Conservation (phyloP, 208 protist genomes). For the Leishmania guyanensis region DNA sequence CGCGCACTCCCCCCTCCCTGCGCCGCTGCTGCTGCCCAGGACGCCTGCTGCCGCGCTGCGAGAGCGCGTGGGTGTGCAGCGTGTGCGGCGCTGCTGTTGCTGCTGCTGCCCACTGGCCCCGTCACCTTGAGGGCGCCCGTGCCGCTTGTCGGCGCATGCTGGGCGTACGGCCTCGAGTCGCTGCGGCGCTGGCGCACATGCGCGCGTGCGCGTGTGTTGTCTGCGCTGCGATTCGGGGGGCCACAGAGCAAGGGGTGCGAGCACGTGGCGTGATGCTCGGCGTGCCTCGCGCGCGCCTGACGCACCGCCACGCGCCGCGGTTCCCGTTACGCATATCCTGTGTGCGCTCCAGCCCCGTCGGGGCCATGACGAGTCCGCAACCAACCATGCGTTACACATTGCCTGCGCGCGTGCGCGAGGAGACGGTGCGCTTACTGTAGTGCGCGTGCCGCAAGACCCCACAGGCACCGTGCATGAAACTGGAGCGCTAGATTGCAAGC, state of each 20-base stretch:
- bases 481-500: slow-evolving; percentile 16
- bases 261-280: slow-evolving; percentile 22
- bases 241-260: slow-evolving; percentile 28
- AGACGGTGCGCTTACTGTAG: slow-evolving; percentile 17
- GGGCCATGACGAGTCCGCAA: slow-evolving; percentile 33
- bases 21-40: no score
- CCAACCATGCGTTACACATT: slow-evolving; percentile 28
- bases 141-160: no score
- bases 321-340: slow-evolving; percentile 34
- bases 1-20: no score
- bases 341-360: slow-evolving; percentile 33
- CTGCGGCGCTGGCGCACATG: no score
- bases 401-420: neutral
- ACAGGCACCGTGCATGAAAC: slow-evolving; percentile 28
- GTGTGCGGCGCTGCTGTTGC: no score
- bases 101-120: no score
- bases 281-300: slow-evolving; percentile 18
- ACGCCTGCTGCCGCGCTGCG: no score
- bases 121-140: no score
- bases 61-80: no score
- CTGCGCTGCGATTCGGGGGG: slow-evolving; percentile 13
- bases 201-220: no score
- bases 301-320: slow-evolving; percentile 20
- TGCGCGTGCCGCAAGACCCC: slow-evolving; percentile 26
- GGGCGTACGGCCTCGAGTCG: no score